A percentile compares a stretch with the other conserved stretches of the same genome.
Evolutionary conservation across 2,329 filamentous ascomycete species (phyloP).

Genomic region (Thyridium curvatum): DNA sequence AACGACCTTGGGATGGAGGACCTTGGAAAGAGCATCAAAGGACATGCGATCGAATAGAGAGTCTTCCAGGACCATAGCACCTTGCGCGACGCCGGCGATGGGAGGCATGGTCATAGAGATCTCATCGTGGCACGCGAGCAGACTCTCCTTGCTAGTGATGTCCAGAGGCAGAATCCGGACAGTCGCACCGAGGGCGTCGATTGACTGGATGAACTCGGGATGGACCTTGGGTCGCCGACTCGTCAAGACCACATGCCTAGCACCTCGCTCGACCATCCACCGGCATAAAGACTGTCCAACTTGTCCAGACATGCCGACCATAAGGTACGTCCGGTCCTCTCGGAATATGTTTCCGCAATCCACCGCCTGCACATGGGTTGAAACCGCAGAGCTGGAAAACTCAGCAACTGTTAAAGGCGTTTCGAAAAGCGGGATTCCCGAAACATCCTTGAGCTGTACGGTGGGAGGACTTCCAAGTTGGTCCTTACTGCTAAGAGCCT

Average conservation of each 20-base stretch:
- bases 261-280: slow-evolving; percentile 33
- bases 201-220: background rate
- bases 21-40: slow-evolving; percentile 2
- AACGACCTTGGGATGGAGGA: slow-evolving; percentile 16
- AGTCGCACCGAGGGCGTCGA: background rate
- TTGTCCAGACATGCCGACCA: slow-evolving; percentile 23
- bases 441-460: too few species aligned
- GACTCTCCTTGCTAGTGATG: background rate
- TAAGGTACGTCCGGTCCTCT: slow-evolving; percentile 21
- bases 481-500: too few species aligned
- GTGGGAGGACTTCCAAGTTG: too few species aligned
- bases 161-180: slow-evolving; percentile 1
- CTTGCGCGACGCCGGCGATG: slow-evolving; percentile 6
- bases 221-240: too few species aligned
- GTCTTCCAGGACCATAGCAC: slow-evolving; percentile 9
- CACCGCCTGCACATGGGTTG: too few species aligned
- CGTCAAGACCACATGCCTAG: slow-evolving; percentile 12
- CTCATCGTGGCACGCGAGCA: background rate
- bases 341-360: background rate
- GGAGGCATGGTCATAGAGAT: background rate
- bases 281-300: slow-evolving; percentile 28
- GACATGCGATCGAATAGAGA: slow-evolving; percentile 6
- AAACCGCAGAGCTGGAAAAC: too few species aligned
- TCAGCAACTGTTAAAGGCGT: too few species aligned
- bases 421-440: too few species aligned